Evolutionary conservation across 345 rosid genomes (phyloP).

Genomic region (Camelina laxa): DNA sequence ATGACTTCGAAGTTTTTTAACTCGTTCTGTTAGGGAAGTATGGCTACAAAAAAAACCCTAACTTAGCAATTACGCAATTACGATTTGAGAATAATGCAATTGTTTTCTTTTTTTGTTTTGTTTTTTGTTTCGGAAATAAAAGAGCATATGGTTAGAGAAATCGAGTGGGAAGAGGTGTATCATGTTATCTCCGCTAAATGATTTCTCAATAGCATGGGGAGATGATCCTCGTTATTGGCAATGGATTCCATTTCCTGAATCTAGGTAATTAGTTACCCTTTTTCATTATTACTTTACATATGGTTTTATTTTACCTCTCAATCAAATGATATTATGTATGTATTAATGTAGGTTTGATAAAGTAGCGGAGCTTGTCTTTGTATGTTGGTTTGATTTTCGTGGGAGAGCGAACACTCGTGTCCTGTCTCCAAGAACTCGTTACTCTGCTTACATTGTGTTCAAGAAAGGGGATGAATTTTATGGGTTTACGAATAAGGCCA

Average conservation of each 20-base stretch:
- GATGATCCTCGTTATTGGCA: background rate
- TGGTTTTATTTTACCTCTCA: no score
- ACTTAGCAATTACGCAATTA: no score
- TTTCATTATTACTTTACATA: no score
- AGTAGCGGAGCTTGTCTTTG: background rate
- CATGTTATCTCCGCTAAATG: conserved; percentile 19
- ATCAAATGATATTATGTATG: background rate
- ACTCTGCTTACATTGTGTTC: conserved; percentile 36
- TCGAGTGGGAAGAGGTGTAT: conserved; percentile 29
- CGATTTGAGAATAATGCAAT: no score
- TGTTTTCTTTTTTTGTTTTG: no score
- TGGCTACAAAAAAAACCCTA: no score
- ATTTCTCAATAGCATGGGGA: conserved; percentile 13
- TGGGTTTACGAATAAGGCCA: conserved; percentile 7
- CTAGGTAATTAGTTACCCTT: conserved; percentile 18
- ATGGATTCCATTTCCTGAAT: conserved; percentile 24
- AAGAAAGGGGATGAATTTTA: background rate
- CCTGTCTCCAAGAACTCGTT: conserved; percentile 30
- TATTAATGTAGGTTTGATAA: conserved; percentile 5
- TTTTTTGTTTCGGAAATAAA: no score
- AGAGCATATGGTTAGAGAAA: conserved; percentile 23
- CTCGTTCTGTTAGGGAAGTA: no score
- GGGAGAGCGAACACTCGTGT: background rate
- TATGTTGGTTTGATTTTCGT: conserved; percentile 36
- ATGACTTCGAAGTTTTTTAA: no score